Evolutionary conservation across 495 filamentous ascomycete species (phyloP), one percentile per base, ranked within the genome.

Genomic region (Usnea hakonensis): DNA sequence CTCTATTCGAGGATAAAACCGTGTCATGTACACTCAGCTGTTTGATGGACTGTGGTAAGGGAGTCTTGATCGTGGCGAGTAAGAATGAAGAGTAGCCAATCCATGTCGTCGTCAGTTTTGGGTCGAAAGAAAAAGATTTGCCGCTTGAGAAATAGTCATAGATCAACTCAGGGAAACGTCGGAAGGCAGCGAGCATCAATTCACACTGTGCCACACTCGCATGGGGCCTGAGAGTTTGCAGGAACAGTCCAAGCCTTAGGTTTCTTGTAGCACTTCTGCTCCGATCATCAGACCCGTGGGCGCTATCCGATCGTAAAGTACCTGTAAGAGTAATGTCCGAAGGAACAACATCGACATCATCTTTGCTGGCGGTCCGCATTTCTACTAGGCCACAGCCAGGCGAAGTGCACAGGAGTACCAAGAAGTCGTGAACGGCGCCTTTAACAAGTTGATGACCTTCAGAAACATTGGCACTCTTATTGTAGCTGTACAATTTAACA

Each of bases 101-200:
- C 94, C 94, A 99, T 5, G 92, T 93, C 0, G 90, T 80, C 1
- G 90, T 90, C 13, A 91, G 78, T 68, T 96, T 97, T 0, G 94
- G 92, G 32, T 97, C 95, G 55, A 95, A 89, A 5, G 85, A 80
- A 72, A 97, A 95, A 67, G 84, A 81, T 46, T 85, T 86, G 71
- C 87, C 90, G 69, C 82, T 85, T 55, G 83, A 78, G 66, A 96
- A 97, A 71, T 91, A 97, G 66, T 88, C 82, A 14, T 90, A 85
- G 7, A 96, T 82, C 23, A 97, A 75, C 71, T 96, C 92, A 8
- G 94, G 92, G 2, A 87, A 87, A 19, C 82, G 81, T 68, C 82
- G 81, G 72, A 97, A 95, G 40, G 96, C 90, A 9, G 82, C 78
- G 2, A 91, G 75, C 2, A 95, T 72, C 6, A 99, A 77, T 66